These are phyloP conservation scores for Citrullus colocynthis DNA, from an alignment of 306 rosid genomes.

Conservation along the genomic window DNA sequence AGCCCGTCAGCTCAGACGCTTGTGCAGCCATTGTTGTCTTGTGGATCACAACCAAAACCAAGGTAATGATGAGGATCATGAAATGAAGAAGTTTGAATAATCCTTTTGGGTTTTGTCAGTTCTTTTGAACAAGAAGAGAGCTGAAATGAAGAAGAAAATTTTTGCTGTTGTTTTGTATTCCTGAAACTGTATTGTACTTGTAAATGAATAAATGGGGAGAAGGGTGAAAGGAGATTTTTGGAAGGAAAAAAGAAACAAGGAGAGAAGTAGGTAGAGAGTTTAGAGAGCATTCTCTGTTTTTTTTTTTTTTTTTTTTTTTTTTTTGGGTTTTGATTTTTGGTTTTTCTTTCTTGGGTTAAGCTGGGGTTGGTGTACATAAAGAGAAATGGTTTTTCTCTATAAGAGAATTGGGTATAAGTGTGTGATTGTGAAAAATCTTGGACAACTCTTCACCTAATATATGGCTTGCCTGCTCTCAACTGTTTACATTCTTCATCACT, in stretches of 20 bases:
- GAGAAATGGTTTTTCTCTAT: constrained; percentile 34
- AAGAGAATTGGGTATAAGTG: constrained; percentile 48
- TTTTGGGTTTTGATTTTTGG: constrained; percentile 18
- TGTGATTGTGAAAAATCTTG: constrained; percentile 22
- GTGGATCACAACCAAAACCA: constrained; percentile 62
- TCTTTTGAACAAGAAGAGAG: constrained; percentile 16
- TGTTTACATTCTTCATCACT: constrained; percentile 15
- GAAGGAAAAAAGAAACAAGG: constrained; percentile 20
- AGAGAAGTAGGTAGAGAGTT: constrained; percentile 35
- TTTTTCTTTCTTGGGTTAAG: constrained; percentile 15
- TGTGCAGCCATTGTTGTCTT: constrained; percentile 55
- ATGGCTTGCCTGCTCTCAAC: constrained; percentile 38
- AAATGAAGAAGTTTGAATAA: constrained; percentile 16
- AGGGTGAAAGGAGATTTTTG: constrained; percentile 36
- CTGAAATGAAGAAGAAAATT: constrained; percentile 21
- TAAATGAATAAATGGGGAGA: constrained; percentile 57
- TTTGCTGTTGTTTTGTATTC: constrained; percentile 50
- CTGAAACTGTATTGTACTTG: constrained; percentile 31
- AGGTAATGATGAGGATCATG: constrained; percentile 27
- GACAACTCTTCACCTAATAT: constrained; percentile 38
- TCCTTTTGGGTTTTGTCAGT: constrained; percentile 19
- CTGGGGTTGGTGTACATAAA: constrained; percentile 69
- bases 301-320: background rate
- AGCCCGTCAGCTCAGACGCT: constrained; percentile 83
- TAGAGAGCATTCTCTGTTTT: constrained; percentile 10